Conservation (phyloP, 129 eudicot species). For the Chrysanthemum lavandulifolium region DNA sequence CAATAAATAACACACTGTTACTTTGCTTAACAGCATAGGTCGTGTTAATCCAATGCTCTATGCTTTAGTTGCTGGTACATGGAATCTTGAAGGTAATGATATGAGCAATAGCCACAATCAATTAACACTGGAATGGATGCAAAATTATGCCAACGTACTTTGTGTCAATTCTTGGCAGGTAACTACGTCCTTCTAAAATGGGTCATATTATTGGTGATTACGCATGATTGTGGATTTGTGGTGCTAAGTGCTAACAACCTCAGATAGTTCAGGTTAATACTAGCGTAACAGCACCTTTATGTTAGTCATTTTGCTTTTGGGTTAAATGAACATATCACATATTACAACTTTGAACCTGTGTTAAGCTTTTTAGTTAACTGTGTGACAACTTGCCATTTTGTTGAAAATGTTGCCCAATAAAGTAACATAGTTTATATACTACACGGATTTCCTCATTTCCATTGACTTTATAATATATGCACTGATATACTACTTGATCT, state of each 20-base stretch:
- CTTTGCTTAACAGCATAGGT: conserved; percentile 65
- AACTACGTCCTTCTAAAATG: conserved; percentile 1
- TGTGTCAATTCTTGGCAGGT: conserved; percentile 99
- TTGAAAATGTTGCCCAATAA: too few relatives aligned
- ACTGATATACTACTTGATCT: background rate
- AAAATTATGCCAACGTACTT: conserved; percentile 66
- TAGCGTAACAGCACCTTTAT: too few relatives aligned
- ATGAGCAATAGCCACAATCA: conserved; percentile 29
- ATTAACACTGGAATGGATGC: conserved; percentile 53
- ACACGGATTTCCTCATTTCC: too few relatives aligned
- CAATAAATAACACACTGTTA: background rate
- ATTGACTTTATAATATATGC: background rate
- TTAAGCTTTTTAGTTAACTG: too few relatives aligned
- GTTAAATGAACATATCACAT: too few relatives aligned
- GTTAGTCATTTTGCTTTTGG: too few relatives aligned
- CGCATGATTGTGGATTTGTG: too few relatives aligned
- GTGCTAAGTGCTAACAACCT: too few relatives aligned
- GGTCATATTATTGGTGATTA: background rate
- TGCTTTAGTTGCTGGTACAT: conserved; percentile 74
- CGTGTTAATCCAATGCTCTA: conserved; percentile 73
- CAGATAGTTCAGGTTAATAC: too few relatives aligned
- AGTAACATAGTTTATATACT: too few relatives aligned
- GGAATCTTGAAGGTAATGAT: conserved; percentile 41
- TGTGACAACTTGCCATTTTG: too few relatives aligned
- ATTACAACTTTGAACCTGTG: too few relatives aligned